These are phyloP conservation scores for Micractinium sp. DNA, from an alignment of 139 green algal genomes.

Conservation along the genomic window DNA sequence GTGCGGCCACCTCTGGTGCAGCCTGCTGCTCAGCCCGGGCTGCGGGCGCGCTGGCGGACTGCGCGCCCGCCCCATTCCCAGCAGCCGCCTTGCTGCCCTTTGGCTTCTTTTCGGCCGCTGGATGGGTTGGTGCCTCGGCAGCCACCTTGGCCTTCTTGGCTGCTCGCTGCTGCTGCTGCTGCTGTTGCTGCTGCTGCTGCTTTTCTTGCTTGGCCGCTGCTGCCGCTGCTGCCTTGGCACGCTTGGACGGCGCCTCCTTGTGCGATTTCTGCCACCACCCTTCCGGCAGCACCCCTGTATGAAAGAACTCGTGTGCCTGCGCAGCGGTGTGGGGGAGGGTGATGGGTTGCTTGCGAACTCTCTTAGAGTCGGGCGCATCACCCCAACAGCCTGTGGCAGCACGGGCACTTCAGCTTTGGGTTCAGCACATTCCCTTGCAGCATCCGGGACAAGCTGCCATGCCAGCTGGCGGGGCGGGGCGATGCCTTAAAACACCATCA, in stretches of 20 bases:
- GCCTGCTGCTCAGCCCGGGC: too few species aligned
- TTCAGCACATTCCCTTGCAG: not conserved
- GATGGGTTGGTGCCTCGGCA: not conserved
- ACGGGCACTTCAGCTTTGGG: not conserved
- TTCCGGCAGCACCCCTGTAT: conserved; percentile 6
- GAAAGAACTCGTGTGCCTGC: conserved; percentile 7
- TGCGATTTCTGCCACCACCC: conserved; percentile 25
- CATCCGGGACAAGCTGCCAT: too few species aligned
- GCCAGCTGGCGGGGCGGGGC: too few species aligned
- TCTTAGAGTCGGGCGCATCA: not conserved
- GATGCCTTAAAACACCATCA: too few species aligned
- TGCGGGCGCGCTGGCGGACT: too few species aligned
- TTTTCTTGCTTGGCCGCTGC: not conserved
- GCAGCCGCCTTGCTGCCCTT: not conserved
- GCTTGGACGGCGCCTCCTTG: conserved; percentile 12
- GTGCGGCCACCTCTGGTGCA: not conserved
- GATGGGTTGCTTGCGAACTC: not conserved
- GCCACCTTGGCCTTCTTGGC: not conserved
- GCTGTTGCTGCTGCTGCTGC: not conserved
- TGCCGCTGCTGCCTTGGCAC: not conserved
- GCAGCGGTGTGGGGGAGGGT: not conserved
- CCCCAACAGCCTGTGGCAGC: not conserved
- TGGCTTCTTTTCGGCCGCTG: not conserved
- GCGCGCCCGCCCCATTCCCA: too few species aligned
- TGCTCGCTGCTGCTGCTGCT: not conserved